phyloP scores from a whole-genome alignment of 2,329 filamentous ascomycete genomes.

The Paraphoma sp. region DNA sequence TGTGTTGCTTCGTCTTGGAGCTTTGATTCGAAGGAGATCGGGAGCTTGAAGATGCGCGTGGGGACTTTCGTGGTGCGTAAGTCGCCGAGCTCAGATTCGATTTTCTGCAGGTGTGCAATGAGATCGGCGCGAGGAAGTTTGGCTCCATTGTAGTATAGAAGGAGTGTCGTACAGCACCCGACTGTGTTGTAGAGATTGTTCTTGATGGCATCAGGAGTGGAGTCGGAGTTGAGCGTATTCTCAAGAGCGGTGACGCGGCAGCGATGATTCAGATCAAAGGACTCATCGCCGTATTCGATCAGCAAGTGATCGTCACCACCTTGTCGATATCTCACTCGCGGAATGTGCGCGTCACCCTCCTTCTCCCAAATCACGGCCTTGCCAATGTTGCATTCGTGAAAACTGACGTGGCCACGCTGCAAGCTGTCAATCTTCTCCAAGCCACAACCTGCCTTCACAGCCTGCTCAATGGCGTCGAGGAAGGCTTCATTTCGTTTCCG shows the following conservation, averaged over 20 bases:
- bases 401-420: slow-evolving; percentile 33
- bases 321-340: slow-evolving; percentile 23
- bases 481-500: slow-evolving; percentile 54
- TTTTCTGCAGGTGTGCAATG: slow-evolving; percentile 45
- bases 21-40: slow-evolving; percentile 52
- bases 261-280: slow-evolving; percentile 64
- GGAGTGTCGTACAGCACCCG: slow-evolving; percentile 57
- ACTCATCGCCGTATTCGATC: slow-evolving; percentile 64
- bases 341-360: slow-evolving; percentile 22
- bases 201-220: slow-evolving; percentile 47
- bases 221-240: slow-evolving; percentile 52
- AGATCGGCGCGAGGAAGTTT: slow-evolving; percentile 46
- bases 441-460: slow-evolving; percentile 31
- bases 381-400: slow-evolving; percentile 33
- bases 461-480: slow-evolving; percentile 52
- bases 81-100: slow-evolving; percentile 53
- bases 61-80: slow-evolving; percentile 51
- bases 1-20: slow-evolving; percentile 60
- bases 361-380: slow-evolving; percentile 40
- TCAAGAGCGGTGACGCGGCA: slow-evolving; percentile 63
- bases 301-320: slow-evolving; percentile 58
- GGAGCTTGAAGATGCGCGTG: slow-evolving; percentile 52
- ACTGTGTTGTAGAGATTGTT: slow-evolving; percentile 58
- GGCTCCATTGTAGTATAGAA: slow-evolving; percentile 51
- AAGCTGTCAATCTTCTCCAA: slow-evolving; percentile 33